Percentiles rank a stretch among this genome's conserved stretches.
These are phyloP conservation scores for Rhizopus sp. DNA, from an alignment of 371 early-diverging fungal species.

Conservation along the genomic window DNA sequence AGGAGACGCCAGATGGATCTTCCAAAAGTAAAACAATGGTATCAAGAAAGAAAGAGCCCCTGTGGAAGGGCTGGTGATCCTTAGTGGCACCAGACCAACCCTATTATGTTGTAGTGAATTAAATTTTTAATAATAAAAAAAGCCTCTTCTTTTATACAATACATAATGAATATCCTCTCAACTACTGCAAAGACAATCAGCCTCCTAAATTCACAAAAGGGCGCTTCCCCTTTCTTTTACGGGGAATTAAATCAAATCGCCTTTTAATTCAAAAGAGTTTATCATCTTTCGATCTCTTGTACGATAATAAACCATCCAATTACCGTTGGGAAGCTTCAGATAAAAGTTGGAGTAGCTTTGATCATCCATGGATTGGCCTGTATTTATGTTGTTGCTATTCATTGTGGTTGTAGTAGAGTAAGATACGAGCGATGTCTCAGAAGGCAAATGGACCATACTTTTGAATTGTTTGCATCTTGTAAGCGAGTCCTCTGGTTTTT, in stretches of 20 bases:
- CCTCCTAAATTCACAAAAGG: neutral
- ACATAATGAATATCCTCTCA: too few relatives aligned
- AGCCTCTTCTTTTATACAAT: too few relatives aligned
- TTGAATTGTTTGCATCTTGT: neutral
- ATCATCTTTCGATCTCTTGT: conserved; percentile 43
- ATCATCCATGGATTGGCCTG: neutral
- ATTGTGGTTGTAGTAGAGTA: neutral
- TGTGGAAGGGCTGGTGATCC: too few relatives aligned
- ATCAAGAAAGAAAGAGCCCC: too few relatives aligned
- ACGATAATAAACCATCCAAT: conserved; percentile 48
- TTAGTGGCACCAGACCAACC: too few relatives aligned
- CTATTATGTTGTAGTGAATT: too few relatives aligned
- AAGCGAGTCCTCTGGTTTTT: neutral
- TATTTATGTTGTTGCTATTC: too few relatives aligned
- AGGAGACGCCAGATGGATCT: too few relatives aligned
- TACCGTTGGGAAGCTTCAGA: conserved; percentile 44
- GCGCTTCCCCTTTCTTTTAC: too few relatives aligned
- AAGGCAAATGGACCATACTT: conserved; percentile 3
- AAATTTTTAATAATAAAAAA: too few relatives aligned
- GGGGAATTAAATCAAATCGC: conserved; percentile 25
- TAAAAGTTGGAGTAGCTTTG: conserved; percentile 47
- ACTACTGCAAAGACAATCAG: neutral
- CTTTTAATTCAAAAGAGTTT: conserved; percentile 42
- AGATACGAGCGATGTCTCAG: neutral
- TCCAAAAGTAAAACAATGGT: too few relatives aligned